A percentile compares a stretch with the other conserved stretches of the same genome.
These are phyloP conservation scores for Curvularia hawaiiensis DNA, from an alignment of 2,329 filamentous ascomycete species.

Conservation along the genomic window DNA sequence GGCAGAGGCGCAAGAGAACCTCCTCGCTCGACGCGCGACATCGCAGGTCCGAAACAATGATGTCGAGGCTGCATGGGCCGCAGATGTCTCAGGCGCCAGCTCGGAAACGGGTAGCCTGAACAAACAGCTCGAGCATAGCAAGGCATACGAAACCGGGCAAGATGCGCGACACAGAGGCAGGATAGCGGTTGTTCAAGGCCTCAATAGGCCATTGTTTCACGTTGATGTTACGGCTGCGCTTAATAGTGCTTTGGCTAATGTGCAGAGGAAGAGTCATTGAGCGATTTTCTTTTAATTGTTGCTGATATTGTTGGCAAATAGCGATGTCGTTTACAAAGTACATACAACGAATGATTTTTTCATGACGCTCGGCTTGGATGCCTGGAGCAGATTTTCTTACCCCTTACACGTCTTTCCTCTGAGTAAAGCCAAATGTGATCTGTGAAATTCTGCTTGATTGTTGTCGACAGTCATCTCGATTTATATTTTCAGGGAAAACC, in stretches of 20 bases:
- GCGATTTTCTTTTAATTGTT: not conserved
- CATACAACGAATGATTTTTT: not conserved
- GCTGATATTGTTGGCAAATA: not conserved
- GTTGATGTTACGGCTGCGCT: conserved; percentile 91
- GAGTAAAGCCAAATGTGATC: not conserved
- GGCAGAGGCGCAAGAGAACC: conserved; percentile 70
- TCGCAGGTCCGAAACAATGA: conserved; percentile 57
- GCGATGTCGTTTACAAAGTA: not conserved
- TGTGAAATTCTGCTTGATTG: not conserved
- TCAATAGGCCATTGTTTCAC: conserved; percentile 94
- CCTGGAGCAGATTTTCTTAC: not conserved
- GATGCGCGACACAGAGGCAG: conserved; percentile 44
- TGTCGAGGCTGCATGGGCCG: conserved; percentile 24
- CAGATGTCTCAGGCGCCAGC: conserved; percentile 9
- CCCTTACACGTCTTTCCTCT: not conserved
- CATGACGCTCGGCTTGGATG: not conserved
- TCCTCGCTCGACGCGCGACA: conserved; percentile 36
- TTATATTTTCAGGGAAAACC: no score
- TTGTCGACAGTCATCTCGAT: not conserved
- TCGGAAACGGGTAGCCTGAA: conserved; percentile 38
- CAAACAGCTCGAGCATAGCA: conserved; percentile 39
- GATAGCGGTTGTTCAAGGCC: conserved; percentile 72
- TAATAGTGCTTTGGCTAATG: conserved; percentile 84
- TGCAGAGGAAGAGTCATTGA: conserved; percentile 51
- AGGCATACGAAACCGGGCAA: conserved; percentile 38